Conservation (phyloP, 768 basidiomycete species). For the Botryobasidium botryosum region DNA sequence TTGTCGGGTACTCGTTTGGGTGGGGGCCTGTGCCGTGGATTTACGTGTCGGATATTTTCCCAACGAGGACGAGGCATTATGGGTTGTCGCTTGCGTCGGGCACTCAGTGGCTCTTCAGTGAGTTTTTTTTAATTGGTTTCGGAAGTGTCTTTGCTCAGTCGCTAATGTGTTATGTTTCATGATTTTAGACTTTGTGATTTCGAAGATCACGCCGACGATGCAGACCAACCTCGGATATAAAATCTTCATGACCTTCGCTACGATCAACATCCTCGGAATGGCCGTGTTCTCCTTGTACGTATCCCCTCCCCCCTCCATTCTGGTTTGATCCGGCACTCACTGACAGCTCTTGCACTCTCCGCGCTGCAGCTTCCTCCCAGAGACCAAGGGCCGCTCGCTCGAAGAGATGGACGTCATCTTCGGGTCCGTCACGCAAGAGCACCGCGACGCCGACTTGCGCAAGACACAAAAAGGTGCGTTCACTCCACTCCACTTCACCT, state of each 20-base stretch:
- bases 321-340: not conserved
- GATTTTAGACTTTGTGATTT: conserved; percentile 44
- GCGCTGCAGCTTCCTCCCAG: conserved; percentile 29
- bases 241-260: conserved; percentile 59
- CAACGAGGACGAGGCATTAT: conserved; percentile 66
- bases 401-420: conserved; percentile 43
- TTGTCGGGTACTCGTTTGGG: conserved; percentile 69
- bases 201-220: conserved; percentile 52
- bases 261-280: conserved; percentile 59
- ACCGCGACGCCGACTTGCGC: conserved; percentile 35
- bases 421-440: conserved; percentile 37
- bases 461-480: conserved; percentile 11
- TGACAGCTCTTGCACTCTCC: conserved; percentile 42
- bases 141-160: too few relatives aligned
- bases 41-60: conserved; percentile 73
- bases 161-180: not conserved
- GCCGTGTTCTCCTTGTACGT: conserved; percentile 45
- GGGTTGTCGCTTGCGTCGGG: conserved; percentile 59
- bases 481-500: too few relatives aligned
- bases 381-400: conserved; percentile 27
- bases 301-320: not conserved
- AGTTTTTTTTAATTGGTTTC: conserved; percentile 20
- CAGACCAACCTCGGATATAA: conserved; percentile 48
- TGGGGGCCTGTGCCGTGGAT: conserved; percentile 50
- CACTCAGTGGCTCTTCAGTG: conserved; percentile 73